Evolutionary conservation across 2,329 filamentous ascomycete species (phyloP).

Genomic region (Didymella keratinophila): DNA sequence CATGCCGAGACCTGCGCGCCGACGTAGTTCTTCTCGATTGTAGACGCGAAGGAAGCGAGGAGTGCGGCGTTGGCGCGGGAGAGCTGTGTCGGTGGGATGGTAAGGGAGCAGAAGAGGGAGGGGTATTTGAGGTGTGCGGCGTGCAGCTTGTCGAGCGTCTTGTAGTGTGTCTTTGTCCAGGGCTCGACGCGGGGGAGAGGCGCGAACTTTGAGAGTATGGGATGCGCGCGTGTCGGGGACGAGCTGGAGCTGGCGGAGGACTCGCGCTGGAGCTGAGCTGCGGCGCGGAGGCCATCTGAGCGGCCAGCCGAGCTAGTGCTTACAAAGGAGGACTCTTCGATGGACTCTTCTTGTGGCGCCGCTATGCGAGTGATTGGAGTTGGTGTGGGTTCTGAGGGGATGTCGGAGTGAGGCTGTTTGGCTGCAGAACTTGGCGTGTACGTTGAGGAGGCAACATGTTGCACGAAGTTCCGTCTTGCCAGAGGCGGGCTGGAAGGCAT

Average conservation of each 20-base stretch:
- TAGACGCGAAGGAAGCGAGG: constrained; percentile 35
- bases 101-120: constrained; percentile 38
- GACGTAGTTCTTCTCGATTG: constrained; percentile 34
- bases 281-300: constrained; percentile 13
- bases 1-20: constrained; percentile 42
- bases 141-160: constrained; percentile 48
- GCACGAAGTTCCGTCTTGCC: constrained; percentile 26
- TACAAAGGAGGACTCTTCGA: constrained; percentile 11
- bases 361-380: constrained; percentile 23
- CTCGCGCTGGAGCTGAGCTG: constrained; percentile 16
- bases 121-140: constrained; percentile 43
- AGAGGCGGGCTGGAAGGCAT: constrained; percentile 36
- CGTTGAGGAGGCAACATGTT: constrained; percentile 30
- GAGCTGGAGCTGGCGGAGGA: constrained; percentile 21
- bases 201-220: constrained; percentile 34
- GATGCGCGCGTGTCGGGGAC: constrained; percentile 31
- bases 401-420: constrained; percentile 4
- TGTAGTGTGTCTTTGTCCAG: constrained; percentile 53
- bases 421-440: constrained; percentile 14
- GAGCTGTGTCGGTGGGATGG: constrained; percentile 23
- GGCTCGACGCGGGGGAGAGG: constrained; percentile 48
- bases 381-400: constrained; percentile 15
- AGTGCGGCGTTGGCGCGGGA: constrained; percentile 42
- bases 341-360: neutral
- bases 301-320: constrained; percentile 20